Evolutionary conservation across 768 basidiomycete genomes (phyloP), one percentile per base, ranked within the genome.

Genomic region (Mrakia gelida): DNA sequence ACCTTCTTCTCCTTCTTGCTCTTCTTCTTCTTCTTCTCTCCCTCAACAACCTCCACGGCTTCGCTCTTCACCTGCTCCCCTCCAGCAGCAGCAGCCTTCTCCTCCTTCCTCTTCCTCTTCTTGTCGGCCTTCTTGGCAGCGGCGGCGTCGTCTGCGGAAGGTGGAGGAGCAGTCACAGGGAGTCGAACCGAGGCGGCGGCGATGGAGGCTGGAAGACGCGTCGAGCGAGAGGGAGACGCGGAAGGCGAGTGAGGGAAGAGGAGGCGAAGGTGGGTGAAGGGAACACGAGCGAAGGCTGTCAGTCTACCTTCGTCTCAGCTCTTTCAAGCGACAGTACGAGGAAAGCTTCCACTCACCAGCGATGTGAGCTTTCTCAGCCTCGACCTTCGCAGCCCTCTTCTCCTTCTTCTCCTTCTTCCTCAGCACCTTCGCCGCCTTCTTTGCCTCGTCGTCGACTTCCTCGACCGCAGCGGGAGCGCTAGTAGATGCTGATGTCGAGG

Each of bases 381-480:
- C 13, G 26, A 59, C 26, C 63, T 75, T 68, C 11, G 38, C n/a
- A 30, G 59, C 65, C 62, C 28, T 54, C 43, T 67, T 45, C 28
- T 75, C 52, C 68, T 71, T 68, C 59, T 72, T 56, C 45, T 52
- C 61, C 52, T 68, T 56, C 41, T 52, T 45, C 54, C 34, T 7
- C 54, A 56, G 72, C 16, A 11, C 21, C 38, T 59, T 65, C 61
- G 30, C 10, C 16, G 52, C 23, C 63, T 45, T 65, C 74, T 34
- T 30, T 61, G 87, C 87, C 80, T 90, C 91, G 81, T 89, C 89
- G 7, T 52, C n/a, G 9, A 11, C 32, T 3, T 73, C 41, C 54
- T 71, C 45, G 41, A 71, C 62, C 16, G 10, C 75, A 9, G 56
- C 59, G 10, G 71, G 11, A 26, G 70, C 54, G 71, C 7, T 72